Evolutionary conservation across 2,329 filamentous ascomycete species (phyloP), one percentile per base, ranked within the genome.

Genomic region (Gaeumannomyces sp.): DNA sequence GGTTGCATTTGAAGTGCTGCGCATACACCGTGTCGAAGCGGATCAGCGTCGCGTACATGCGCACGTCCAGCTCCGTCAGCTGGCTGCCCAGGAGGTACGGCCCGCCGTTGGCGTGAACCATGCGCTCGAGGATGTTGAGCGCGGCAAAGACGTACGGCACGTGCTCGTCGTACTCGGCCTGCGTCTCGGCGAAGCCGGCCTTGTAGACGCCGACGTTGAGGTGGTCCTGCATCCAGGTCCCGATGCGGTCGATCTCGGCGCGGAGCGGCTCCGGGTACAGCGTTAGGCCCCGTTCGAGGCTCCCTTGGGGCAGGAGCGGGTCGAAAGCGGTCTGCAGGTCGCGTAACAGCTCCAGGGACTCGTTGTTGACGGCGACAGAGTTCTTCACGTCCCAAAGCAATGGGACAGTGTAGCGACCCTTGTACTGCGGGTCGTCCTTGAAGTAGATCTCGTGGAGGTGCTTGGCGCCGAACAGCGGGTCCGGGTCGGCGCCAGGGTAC

Each of bases 1-100:
- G 72, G 71, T 89, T 88, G 70, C 84, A 86, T 75, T 88, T 89
- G 77, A 89, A 89, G 73, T 88, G 85, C 76, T 88, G 85, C 16
- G 85, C 84, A 70, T 89, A 89, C 4, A 85, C 81, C 3, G 79
- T 75, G 67, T 89, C 86, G 69, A 89, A 83, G 3, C 86, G 77
- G n/a, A 88, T 77, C 19, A 86, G 68, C 0, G 85, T 88, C 3
- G 81, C 78, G 68, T 84, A 89, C 0, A 82, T 77, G 14, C 83
- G 75, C 27, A 89, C 70, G 69, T 89, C 86, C 14, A 88, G 73
- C 71, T 89, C 85, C 0, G 86, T 88, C 66, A 89, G 69, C 19
- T 77, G 70, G 0, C 73, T 70, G 2, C 86, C 86, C 0, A 89
- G 76, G 3, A 88, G 74, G 67, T 81, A 88, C 0, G 85, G 85